Base-by-base conservation (phyloP, 495 filamentous ascomycete species). In the Trichoderma asperelloides region DNA sequence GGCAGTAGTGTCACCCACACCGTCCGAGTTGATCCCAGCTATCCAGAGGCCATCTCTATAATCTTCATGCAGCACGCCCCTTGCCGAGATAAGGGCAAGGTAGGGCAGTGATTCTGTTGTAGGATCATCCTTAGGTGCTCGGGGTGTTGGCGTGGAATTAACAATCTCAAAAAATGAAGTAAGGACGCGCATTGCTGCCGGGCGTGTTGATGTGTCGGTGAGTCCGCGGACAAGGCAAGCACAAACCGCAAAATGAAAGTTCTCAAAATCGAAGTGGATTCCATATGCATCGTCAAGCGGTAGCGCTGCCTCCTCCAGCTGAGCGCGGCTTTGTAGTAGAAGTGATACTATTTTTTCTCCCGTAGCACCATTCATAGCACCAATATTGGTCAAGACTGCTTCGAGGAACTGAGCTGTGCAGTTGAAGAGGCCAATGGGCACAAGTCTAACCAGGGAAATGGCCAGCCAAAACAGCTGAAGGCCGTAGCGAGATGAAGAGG, bases 391-490 rank as follows among this genome's bases (percentile, higher is more conserved):
- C 33, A 88, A 68, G 2, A 87, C 85, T 21, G 85, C 79, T 68
- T 88, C 87, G n/a, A 89, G 75, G 63, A 89, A 83, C 30, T 79
- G 74, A 16, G 85, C 85, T 0, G 87, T 80, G 73, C 83, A 87
- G 73, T 86, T 88, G 74, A 88, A 88, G 21, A 86, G 74, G 67
- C 72, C 77, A n/a, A 79, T 73, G 15, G 85, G 84, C 39, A 88
- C 84, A 5, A 87, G 79, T 11, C 86, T 79, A 62, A 88, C 78
- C n/a, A 89, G 76, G 23, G 86, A 86, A 70, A 88, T 81, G 27
- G 85, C 87, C 23, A 89, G 75, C 87, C 87, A 89, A 72, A 89
- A 89, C 5, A 89, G 77, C 71, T 89, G 87, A n/a, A 86, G 71
- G 2, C 85, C 84, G 72, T 89, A 89, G 30, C 87, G 82, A 33